Base-by-base conservation (phyloP, 208 protist genomes). In the Strigomonas culicis region DNA sequence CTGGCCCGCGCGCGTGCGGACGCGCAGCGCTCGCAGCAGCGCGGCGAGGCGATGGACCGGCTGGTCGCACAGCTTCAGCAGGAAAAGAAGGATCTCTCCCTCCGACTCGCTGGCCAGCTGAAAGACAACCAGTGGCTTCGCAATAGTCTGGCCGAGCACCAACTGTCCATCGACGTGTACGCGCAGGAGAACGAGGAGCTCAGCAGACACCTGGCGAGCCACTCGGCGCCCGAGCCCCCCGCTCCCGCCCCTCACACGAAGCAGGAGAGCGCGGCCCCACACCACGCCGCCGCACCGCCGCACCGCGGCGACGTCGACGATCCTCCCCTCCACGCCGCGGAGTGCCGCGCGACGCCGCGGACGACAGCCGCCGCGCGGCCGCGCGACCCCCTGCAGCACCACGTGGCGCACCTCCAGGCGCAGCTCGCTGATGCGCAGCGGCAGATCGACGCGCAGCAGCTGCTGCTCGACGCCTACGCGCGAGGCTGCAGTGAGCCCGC, bases 321-420 rank as follows among this genome's bases (percentile, higher is more conserved):
- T 7, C 63, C 73, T 15, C 66, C 58, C 4, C 50, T 72, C 0
- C 64, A 77, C 32, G 13, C 44, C 0, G 52, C 31, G 10, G 55
- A 59, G 13, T 51, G 24, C 19, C 34, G 24, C 1, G 58, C 59
- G n/a, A n/a, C n/a, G n/a, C n/a, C 2, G 19, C 59, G 59, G 31
- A 57, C 17, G 63, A n/a, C n/a, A n/a, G n/a, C n/a, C n/a, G n/a
- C n/a, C n/a, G n/a, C n/a, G n/a, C n/a, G n/a, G n/a, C n/a, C n/a
- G n/a, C n/a, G n/a, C n/a, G n/a, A n/a, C n/a, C n/a, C n/a, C n/a
- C n/a, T n/a, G n/a, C n/a, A n/a, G n/a, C n/a, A n/a, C n/a, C n/a
- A n/a, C n/a, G n/a, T n/a, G n/a, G n/a, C n/a, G n/a, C n/a, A n/a
- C n/a, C n/a, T n/a, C n/a, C n/a, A n/a, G n/a, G n/a, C n/a, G n/a